Evolutionary conservation across 1,284 basidiomycete genomes (phyloP), one percentile per base, ranked within the genome.

Genomic region (Cryptococcus floricola): DNA sequence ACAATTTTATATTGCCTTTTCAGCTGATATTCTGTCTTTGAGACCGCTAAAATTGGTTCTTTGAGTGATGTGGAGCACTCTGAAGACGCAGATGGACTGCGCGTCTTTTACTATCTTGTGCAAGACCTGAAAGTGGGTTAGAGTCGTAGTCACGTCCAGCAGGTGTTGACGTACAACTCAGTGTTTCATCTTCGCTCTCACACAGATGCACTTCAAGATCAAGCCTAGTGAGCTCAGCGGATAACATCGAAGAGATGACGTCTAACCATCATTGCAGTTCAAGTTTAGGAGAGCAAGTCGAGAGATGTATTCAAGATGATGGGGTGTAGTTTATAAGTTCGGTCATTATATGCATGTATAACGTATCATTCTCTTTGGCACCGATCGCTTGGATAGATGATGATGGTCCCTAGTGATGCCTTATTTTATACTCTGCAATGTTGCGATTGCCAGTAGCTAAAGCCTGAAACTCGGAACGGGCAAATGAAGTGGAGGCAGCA

Each of bases 191-290:
- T 97, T 98, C 78, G 96, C 94, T 18, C 83, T 98, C 62, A 98
- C 98, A 74, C 91, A 91, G 13, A 83, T 98, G 44, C 93, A 98
- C 81, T 98, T 98, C 87, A 98, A 98, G 81, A 98, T 98, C 83
- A 98, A 98, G 83, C 95, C 95, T 18, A 96, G 77, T 78, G 59
- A 69, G 76, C 27, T 13, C 19, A 12, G 38, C 27, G 10, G 44
- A 10, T 28, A 25, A 47, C 9, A 18, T 19, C 14, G 14, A 19
- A 48, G 10, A 34, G 10, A 23, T 4, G 12, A 9, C 13, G 41
- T 45, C 57, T 59, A 39, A 59, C 50, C 4, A 28, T 18, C 12
- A 37, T 41, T 27, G 5, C 19, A 60, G 58, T 60, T 37, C 58
- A 60, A 60, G 49, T 52, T 52, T 60, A 57, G 47, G 14, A 18